phyloP scores from a whole-genome alignment of 805 yeast genomes.

The Komagataella phaffii region DNA sequence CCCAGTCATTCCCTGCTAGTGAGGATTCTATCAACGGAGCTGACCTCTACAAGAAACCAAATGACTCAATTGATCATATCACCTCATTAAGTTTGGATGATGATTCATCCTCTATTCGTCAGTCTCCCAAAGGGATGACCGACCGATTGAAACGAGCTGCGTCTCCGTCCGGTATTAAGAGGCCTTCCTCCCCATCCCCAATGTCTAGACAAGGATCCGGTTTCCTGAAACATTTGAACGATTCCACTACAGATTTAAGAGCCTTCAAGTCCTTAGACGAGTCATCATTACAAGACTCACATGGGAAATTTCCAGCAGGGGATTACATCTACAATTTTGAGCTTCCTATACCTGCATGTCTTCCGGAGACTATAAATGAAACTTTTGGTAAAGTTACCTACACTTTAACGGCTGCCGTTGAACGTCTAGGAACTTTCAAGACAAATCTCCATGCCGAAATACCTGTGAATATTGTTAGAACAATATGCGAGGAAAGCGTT shows the following conservation, averaged over 20 bases:
- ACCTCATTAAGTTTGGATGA: slow-evolving; percentile 20
- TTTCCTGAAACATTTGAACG: slow-evolving; percentile 1
- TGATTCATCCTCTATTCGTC: neutral
- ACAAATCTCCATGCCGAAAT: slow-evolving; percentile 51
- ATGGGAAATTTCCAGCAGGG: slow-evolving; percentile 57
- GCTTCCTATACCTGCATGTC: slow-evolving; percentile 66
- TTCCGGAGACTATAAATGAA: slow-evolving; percentile 69
- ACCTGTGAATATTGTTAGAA: slow-evolving; percentile 57
- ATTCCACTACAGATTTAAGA: slow-evolving; percentile 6
- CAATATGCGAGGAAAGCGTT: slow-evolving; percentile 63
- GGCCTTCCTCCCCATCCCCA: slow-evolving; percentile 13
- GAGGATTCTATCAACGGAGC: slow-evolving; percentile 30
- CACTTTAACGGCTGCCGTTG: slow-evolving; percentile 52
- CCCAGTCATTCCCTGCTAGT: slow-evolving; percentile 13
- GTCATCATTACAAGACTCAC: slow-evolving; percentile 7
- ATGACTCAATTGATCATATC: slow-evolving; percentile 17
- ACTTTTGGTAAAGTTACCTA: slow-evolving; percentile 76
- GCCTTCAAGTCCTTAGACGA: slow-evolving; percentile 11
- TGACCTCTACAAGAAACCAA: slow-evolving; percentile 24
- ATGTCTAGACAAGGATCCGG: neutral
- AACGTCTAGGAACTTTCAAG: slow-evolving; percentile 79
- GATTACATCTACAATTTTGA: slow-evolving; percentile 91
- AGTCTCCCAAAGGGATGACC: neutral
- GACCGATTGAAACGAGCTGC: neutral
- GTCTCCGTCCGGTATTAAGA: slow-evolving; percentile 3